Conservation (phyloP, 768 basidiomycete genomes). For the Saitozyma podzolica region DNA sequence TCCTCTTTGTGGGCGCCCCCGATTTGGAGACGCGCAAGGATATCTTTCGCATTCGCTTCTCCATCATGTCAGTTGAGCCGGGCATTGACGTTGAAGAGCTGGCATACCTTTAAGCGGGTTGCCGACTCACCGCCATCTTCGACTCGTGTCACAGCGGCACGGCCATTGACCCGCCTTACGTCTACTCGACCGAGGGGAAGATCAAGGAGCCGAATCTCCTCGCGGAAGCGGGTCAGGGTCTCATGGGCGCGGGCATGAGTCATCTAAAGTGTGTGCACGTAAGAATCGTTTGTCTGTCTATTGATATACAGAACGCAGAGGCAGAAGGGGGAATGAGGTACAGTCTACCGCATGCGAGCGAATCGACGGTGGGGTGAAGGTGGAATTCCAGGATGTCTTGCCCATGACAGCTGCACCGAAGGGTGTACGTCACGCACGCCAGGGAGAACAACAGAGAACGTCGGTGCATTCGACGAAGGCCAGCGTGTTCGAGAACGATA, state of each 20-base stretch:
- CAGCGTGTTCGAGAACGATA: too few relatives aligned
- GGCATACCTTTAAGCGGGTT: slow-evolving; percentile 73
- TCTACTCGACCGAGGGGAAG: slow-evolving; percentile 90
- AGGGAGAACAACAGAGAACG: too few relatives aligned
- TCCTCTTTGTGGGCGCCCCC: slow-evolving; percentile 91
- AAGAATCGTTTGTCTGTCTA: too few relatives aligned
- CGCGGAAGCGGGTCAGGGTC: slow-evolving; percentile 80
- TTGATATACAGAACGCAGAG: too few relatives aligned
- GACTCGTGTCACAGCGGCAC: slow-evolving; percentile 52
- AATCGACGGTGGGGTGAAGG: too few relatives aligned
- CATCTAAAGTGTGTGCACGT: slow-evolving; percentile 57
- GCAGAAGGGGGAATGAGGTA: too few relatives aligned
- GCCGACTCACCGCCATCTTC: slow-evolving; percentile 71
- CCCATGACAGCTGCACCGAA: too few relatives aligned
- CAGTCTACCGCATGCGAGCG: too few relatives aligned
- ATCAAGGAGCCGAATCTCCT: slow-evolving; percentile 90
- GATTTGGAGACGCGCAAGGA: slow-evolving; percentile 76
- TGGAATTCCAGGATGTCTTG: too few relatives aligned
- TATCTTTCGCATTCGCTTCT: slow-evolving; percentile 75
- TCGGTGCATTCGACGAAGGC: too few relatives aligned
- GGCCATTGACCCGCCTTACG: slow-evolving; percentile 62
- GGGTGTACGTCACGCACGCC: too few relatives aligned
- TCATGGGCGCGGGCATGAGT: slow-evolving; percentile 73
- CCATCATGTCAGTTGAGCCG: slow-evolving; percentile 75
- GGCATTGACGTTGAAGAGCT: slow-evolving; percentile 67